phyloP scores from a whole-genome alignment of 2,329 filamentous ascomycete species.

The Sporothrix variecibatus region DNA sequence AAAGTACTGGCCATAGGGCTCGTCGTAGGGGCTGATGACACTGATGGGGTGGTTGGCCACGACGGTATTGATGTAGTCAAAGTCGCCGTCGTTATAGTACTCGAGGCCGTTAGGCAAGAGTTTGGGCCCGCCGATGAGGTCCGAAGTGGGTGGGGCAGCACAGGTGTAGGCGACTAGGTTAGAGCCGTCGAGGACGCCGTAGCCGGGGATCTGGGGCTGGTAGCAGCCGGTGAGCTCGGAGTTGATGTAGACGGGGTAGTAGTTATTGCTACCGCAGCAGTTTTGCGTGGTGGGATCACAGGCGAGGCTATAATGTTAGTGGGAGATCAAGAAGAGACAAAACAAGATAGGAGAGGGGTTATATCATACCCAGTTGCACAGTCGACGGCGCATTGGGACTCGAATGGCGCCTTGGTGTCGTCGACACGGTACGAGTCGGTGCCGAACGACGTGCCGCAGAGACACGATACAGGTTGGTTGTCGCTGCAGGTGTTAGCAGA shows the following conservation, averaged over 20 bases:
- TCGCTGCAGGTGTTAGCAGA: background rate
- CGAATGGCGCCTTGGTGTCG: background rate
- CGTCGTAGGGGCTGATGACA: background rate
- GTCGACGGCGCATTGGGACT: background rate
- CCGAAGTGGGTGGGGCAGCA: background rate
- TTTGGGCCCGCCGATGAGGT: background rate
- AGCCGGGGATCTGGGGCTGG: background rate
- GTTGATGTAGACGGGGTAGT: background rate
- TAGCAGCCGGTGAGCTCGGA: background rate
- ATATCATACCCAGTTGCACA: background rate
- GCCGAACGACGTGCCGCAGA: background rate
- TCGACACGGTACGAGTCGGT: background rate
- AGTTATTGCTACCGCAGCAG: background rate
- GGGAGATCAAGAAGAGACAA: background rate
- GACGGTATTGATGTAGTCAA: background rate
- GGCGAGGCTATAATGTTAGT: background rate
- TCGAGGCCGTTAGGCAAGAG: background rate
- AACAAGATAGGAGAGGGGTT: background rate
- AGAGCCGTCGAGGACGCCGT: background rate
- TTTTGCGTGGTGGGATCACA: background rate
- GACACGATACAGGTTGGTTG: background rate
- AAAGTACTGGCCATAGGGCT: background rate
- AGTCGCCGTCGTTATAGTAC: background rate
- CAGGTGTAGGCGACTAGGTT: background rate
- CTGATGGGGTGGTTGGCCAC: background rate